A percentile compares a stretch with the other conserved stretches of the same genome.
Evolutionary conservation across 139 green algal genomes (phyloP).

Genomic region (Chlamydomonas schloesseri): DNA sequence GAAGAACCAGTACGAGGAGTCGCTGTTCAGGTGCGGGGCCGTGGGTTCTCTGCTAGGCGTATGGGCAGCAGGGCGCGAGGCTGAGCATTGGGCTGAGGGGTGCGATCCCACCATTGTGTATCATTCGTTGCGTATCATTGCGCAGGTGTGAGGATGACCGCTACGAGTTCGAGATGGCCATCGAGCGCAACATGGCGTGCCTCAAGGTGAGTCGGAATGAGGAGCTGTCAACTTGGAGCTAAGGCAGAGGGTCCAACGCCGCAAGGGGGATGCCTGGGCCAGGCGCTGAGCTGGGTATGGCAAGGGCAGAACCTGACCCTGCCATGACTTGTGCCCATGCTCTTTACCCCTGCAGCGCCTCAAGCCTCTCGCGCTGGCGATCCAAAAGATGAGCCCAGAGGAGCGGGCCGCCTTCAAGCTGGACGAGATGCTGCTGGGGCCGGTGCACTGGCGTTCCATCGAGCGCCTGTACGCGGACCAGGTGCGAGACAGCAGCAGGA

Average conservation of each 20-base stretch:
- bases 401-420: slow-evolving; percentile 69
- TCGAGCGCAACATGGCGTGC: slow-evolving; percentile 86
- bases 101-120: too few relatives aligned
- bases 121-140: too few relatives aligned
- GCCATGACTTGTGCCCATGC: too few relatives aligned
- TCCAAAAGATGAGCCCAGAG: slow-evolving; percentile 75
- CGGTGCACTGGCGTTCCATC: slow-evolving; percentile 86
- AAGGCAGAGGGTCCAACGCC: too few relatives aligned
- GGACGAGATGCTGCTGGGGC: slow-evolving; percentile 63
- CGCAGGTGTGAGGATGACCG: slow-evolving; percentile 94
- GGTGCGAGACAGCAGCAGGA: slow-evolving; percentile 52
- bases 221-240: neutral
- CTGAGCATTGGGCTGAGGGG: too few relatives aligned
- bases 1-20: slow-evolving; percentile 98
- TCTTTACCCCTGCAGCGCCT: slow-evolving; percentile 61
- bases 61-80: too few relatives aligned
- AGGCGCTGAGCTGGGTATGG: too few relatives aligned
- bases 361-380: slow-evolving; percentile 67
- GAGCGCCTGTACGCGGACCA: slow-evolving; percentile 89
- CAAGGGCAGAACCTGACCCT: too few relatives aligned
- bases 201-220: slow-evolving; percentile 67
- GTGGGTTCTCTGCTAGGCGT: too few relatives aligned
- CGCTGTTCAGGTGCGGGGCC: slow-evolving; percentile 72
- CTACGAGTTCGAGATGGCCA: slow-evolving; percentile 97
- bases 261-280: too few relatives aligned